Evolutionary conservation across 1,284 basidiomycete genomes (phyloP).

Genomic region (Rhodotorula sp.): DNA sequence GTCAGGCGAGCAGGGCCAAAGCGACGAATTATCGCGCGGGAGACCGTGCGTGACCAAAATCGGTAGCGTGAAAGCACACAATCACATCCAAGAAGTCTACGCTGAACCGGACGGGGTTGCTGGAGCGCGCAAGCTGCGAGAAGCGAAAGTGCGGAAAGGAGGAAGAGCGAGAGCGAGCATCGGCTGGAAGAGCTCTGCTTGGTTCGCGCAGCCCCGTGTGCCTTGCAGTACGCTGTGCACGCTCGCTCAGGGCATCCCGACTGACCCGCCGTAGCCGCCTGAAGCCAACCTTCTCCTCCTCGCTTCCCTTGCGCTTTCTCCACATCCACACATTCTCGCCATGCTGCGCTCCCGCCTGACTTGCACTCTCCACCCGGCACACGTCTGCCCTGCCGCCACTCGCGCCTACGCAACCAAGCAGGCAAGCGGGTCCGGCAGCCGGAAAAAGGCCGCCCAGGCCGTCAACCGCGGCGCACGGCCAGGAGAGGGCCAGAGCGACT

Average conservation of each 20-base stretch:
- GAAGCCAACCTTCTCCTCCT: neutral
- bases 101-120: neutral
- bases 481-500: constrained; percentile 21
- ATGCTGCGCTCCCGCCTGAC: constrained; percentile 12
- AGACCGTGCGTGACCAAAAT: too few relatives aligned
- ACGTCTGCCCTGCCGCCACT: neutral
- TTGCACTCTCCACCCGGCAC: neutral
- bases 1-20: too few relatives aligned
- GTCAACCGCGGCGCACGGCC: constrained; percentile 16
- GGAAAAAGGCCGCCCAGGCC: constrained; percentile 21
- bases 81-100: too few relatives aligned
- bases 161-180: neutral
- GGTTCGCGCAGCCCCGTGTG: neutral
- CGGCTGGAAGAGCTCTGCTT: too few relatives aligned
- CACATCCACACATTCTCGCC: neutral
- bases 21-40: too few relatives aligned
- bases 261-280: too few relatives aligned
- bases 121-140: neutral
- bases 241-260: too few relatives aligned
- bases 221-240: too few relatives aligned
- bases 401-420: constrained; percentile 25
- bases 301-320: too few relatives aligned
- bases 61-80: too few relatives aligned
- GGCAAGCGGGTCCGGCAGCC: constrained; percentile 8
- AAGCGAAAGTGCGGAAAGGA: neutral